Evolutionary conservation across 2,329 filamentous ascomycete species (phyloP), one percentile per base, ranked within the genome.

Genomic region (Tolypocladium sp.): DNA sequence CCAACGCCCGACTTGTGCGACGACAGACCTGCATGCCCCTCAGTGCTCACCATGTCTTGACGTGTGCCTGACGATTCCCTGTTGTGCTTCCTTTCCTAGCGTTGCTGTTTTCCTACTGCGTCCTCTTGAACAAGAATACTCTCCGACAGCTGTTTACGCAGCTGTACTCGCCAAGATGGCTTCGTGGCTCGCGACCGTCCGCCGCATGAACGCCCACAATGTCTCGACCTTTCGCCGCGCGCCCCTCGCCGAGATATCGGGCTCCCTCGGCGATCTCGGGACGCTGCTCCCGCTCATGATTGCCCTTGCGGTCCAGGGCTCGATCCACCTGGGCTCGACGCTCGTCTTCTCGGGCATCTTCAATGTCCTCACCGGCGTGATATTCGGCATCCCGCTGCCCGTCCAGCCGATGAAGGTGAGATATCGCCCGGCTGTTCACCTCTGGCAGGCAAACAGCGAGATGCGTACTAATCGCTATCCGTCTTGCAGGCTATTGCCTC

Each of bases 271-370:
- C 63, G 93, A 97, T 70, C 81, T 97, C 49, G 93, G 93, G 63
- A 97, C 93, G 3, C 83, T 96, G 37, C 83, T 96, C 13, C 93
- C 92, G 55, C 84, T 97, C 58, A 90, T 94, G 79, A 91, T 96
- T 67, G 90, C 92, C 2, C 84, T 97, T 35, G 86, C 92, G 0
- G 76, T 90, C 35, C 89, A 90, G 64, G 79, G 82, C 40, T 92
- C 90, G 10, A 90, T 97, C 66, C 88, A 90, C 27, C 82, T 97
- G 1, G 85, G 90, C 33, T 87, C 87, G 55, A 97, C 93, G 0
- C 82, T 97, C 1, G 84, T 97, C 7, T 94, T 96, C 70, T 92
- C 91, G 0, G 94, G 94, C 1, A 68, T 92, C 12, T 93, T 89
- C 73, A 97, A 97, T 68, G 84, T 97, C 58, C 68, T 89, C 15